phyloP scores from a whole-genome alignment of 208 protist genomes.

The Crithidia acanthocephali region DNA sequence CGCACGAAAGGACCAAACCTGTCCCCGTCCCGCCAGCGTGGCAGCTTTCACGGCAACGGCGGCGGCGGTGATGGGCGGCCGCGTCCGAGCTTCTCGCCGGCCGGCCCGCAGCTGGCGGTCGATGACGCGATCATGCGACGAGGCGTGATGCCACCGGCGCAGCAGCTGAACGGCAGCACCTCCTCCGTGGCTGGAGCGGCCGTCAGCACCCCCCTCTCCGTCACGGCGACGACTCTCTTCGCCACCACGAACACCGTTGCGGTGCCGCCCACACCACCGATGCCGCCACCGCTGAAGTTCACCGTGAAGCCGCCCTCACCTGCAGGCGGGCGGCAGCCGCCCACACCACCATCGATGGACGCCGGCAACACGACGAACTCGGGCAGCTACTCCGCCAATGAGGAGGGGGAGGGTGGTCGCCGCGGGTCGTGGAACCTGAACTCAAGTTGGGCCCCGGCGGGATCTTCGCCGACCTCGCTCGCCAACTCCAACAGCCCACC shows the following conservation, averaged over 20 bases:
- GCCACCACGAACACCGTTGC: conserved; percentile 7
- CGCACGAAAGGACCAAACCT: not conserved
- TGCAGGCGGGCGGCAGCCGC: conserved; percentile 6
- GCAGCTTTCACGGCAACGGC: not conserved
- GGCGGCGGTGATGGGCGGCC: not conserved
- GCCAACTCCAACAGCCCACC: not conserved
- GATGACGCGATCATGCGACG: not conserved
- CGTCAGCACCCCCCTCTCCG: not conserved
- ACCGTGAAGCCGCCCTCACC: conserved; percentile 5
- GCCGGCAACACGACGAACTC: not conserved
- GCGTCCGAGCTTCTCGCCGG: conserved; percentile 11
- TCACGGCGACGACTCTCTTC: conserved; percentile 8
- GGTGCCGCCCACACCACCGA: conserved; percentile 6
- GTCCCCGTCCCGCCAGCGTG: not conserved
- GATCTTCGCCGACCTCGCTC: conserved; percentile 1
- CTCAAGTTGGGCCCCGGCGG: conserved; percentile 6
- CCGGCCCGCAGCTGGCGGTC: not conserved
- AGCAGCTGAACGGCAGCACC: not conserved
- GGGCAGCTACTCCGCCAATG: not conserved
- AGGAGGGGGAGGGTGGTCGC: not conserved
- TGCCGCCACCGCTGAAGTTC: conserved; percentile 1
- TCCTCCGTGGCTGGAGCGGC: not conserved
- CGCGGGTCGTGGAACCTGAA: conserved; percentile 14
- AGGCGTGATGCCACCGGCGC: not conserved
- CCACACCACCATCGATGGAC: conserved; percentile 10